Base-by-base conservation (phyloP, 495 filamentous ascomycete genomes). In the Aspergillus coremiiformis region DNA sequence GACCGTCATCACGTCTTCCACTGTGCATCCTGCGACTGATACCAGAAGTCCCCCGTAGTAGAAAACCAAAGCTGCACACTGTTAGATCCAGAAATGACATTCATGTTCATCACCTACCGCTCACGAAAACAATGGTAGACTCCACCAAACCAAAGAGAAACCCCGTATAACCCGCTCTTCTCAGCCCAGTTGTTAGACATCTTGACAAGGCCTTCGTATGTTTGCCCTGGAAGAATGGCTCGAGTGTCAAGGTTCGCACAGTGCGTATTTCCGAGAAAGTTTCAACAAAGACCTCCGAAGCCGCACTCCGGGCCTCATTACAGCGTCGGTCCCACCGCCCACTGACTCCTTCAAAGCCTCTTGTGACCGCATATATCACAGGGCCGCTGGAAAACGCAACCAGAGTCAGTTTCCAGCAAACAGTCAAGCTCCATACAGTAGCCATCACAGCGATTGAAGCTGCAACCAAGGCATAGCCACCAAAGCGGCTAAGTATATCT, bases 361-460 rank as follows among this genome's bases (percentile, higher is more conserved):
- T 76, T 0, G 84, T 85, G 3, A 86, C 71, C 0, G 57, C 73
- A 39, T 89, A 82, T 23, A 93, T 78, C 9, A 87, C 67, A 2
- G 92, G 90, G 0, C 78, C 71, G 54, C 78, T 81, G 0, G 78
- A 71, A 11, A 96, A 70, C 2, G 84, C 83, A 47, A 96, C 83
- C 5, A 95, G 69, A 0, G 90, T 92, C 22, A 96, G 67, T 61
- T 85, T 84, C 90, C 90, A 96, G 52, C 81, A 84, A 33, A 85
- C 76, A 0, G 76, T 56, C 44, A 95, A 58, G 42, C 87, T 84
- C 90, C 89, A 96, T 5, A 78, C 56, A 6, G 94, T 52, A 0
- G 89, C 78, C 15, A 85, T 78, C 1, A 70, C 30, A 14, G 85
- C 78, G 75, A 93, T 89, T 9, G 78, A 47, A 5, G 73, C 59